Evolutionary conservation across 2,329 filamentous ascomycete species (phyloP).

Genomic region (Kalmusia sp.): DNA sequence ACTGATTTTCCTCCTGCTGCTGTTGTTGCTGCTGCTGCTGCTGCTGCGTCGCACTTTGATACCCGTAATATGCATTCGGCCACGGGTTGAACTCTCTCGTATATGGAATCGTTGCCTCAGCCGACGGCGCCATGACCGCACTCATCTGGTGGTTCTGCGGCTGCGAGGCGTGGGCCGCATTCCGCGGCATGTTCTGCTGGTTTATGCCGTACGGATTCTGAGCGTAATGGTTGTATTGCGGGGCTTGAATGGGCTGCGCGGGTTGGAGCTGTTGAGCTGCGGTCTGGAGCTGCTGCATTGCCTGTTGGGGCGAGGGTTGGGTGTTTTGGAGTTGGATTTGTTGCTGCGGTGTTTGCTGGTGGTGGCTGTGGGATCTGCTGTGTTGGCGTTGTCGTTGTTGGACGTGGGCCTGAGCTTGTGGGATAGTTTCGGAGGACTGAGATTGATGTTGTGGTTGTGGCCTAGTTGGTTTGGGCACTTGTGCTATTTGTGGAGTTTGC

Average conservation of each 20-base stretch:
- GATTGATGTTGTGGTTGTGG: slow-evolving; percentile 26
- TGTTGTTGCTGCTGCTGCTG: slow-evolving; percentile 20
- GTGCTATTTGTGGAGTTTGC: slow-evolving; percentile 30
- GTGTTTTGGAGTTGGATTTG: slow-evolving; percentile 21
- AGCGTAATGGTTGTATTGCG: slow-evolving; percentile 28
- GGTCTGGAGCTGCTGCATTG: slow-evolving; percentile 27
- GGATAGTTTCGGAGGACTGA: slow-evolving; percentile 17
- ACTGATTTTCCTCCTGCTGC: slow-evolving; percentile 35
- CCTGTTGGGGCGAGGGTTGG: slow-evolving; percentile 12
- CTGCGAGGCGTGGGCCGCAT: slow-evolving; percentile 14
- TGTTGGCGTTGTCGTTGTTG: slow-evolving; percentile 13
- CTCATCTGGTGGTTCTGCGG: slow-evolving; percentile 25
- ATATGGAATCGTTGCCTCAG: slow-evolving; percentile 30
- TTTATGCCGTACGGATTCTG: slow-evolving; percentile 32
- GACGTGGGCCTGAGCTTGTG: background rate
- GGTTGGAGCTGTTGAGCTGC: slow-evolving; percentile 22
- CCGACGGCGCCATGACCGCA: slow-evolving; percentile 24
- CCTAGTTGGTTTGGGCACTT: background rate
- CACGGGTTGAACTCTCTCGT: slow-evolving; percentile 32
- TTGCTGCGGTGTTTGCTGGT: slow-evolving; percentile 17
- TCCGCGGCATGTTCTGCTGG: slow-evolving; percentile 11
- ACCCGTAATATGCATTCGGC: slow-evolving; percentile 32
- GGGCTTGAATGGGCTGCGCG: slow-evolving; percentile 10
- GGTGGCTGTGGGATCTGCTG: slow-evolving; percentile 3
- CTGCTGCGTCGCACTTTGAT: slow-evolving; percentile 26